These are phyloP conservation scores for Amanita inopinata DNA, from an alignment of 768 basidiomycete species.

Conservation along the genomic window DNA sequence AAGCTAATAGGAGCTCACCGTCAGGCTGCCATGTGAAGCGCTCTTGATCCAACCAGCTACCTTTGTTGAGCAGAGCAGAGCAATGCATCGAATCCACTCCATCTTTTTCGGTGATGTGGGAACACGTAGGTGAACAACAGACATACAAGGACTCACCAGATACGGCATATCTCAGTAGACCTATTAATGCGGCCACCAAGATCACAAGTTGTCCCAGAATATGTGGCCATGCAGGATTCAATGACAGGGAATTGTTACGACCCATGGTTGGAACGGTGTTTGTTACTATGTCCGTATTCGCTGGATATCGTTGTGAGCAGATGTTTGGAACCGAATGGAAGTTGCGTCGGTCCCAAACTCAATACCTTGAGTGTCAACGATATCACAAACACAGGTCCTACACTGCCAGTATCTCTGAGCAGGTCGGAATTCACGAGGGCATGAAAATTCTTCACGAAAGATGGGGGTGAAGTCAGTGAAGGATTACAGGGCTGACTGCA, in stretches of 20 bases:
- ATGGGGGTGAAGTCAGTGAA: no score
- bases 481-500: no score
- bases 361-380: no score
- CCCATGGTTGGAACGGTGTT: slow-evolving; percentile 14
- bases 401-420: no score
- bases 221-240: slow-evolving; percentile 44
- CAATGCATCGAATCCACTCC: slow-evolving; percentile 67
- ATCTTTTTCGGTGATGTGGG: slow-evolving; percentile 33
- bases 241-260: slow-evolving; percentile 17
- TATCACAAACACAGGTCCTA: no score
- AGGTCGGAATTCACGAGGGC: no score
- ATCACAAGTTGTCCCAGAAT: slow-evolving; percentile 31
- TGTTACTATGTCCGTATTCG: no score
- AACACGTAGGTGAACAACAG: not conserved
- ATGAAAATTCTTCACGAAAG: no score
- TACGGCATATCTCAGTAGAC: slow-evolving; percentile 31
- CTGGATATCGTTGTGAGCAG: no score
- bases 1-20: slow-evolving; percentile 34
- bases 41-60: slow-evolving; percentile 67
- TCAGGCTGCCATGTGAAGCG: slow-evolving; percentile 82
- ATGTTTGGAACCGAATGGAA: no score
- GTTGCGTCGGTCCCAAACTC: no score
- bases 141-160: slow-evolving; percentile 27
- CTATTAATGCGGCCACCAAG: slow-evolving; percentile 31
- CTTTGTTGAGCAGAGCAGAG: slow-evolving; percentile 55